A percentile compares a stretch with the other conserved stretches of the same genome.
Evolutionary conservation across 306 rosid genomes (phyloP).

Genomic region (Rubus parviflorus): DNA sequence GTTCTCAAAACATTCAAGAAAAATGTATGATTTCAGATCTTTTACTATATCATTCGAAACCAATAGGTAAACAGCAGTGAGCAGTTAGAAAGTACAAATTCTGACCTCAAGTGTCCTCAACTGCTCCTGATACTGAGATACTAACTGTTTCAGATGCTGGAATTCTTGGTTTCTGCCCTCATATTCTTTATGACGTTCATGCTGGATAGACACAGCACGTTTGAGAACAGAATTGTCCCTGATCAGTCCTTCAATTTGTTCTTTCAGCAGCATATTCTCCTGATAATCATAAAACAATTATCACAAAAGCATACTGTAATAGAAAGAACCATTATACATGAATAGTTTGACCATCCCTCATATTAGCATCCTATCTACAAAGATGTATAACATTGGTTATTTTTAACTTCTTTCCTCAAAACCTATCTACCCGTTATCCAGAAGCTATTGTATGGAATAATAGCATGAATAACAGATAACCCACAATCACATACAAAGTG

Average conservation of each 20-base stretch:
- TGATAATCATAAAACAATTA: slow-evolving; percentile 30
- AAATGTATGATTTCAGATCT: not conserved
- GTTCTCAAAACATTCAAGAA: not conserved
- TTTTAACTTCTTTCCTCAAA: not conserved
- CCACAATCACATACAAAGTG: not conserved
- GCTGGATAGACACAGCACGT: slow-evolving; percentile 79
- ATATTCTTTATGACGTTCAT: slow-evolving; percentile 72
- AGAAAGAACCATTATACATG: not conserved
- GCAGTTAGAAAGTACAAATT: slow-evolving; percentile 3
- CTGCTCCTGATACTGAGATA: slow-evolving; percentile 86
- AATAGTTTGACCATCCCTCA: not conserved
- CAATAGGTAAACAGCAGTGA: not conserved
- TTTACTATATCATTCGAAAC: not conserved
- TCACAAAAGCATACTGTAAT: not conserved
- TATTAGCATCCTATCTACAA: not conserved
- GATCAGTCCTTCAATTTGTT: slow-evolving; percentile 63
- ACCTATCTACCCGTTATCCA: not conserved
- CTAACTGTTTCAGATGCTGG: slow-evolving; percentile 73
- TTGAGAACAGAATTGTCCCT: slow-evolving; percentile 78
- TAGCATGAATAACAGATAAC: not conserved
- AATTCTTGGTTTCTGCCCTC: slow-evolving; percentile 66
- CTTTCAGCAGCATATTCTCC: slow-evolving; percentile 84
- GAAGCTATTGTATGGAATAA: not conserved
- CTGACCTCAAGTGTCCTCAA: slow-evolving; percentile 82
- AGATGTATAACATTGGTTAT: not conserved